Evolutionary conservation across 2,329 filamentous ascomycete species (phyloP).

Genomic region (Aspergillus hortae): DNA sequence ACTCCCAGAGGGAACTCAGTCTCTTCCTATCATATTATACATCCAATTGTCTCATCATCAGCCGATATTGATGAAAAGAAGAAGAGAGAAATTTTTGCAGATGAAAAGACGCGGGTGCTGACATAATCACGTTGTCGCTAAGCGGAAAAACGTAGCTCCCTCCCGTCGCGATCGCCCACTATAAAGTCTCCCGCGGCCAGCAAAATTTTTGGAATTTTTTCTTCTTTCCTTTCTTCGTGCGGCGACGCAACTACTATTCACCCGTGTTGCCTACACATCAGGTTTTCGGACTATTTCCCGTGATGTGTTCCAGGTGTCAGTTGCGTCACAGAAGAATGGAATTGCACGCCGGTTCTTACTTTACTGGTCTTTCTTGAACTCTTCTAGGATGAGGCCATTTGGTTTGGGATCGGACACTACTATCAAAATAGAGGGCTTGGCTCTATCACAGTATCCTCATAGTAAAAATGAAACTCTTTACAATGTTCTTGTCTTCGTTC

Average conservation of each 20-base stretch:
- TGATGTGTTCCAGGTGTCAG: constrained; percentile 66
- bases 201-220: constrained; percentile 34
- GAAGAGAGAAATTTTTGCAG: constrained; percentile 4
- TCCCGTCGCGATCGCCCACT: constrained; percentile 13
- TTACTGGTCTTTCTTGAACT: constrained; percentile 46
- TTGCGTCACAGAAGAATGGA: constrained; percentile 73
- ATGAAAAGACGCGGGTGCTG: neutral
- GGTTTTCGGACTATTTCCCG: constrained; percentile 27
- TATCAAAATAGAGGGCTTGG: neutral
- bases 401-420: constrained; percentile 57
- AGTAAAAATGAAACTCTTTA: too few species aligned
- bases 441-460: too few species aligned
- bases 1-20: constrained; percentile 38
- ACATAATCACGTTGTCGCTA: constrained; percentile 3
- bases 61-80: constrained; percentile 24
- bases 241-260: constrained; percentile 69
- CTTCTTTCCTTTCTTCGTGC: constrained; percentile 67
- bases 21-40: constrained; percentile 47
- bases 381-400: constrained; percentile 44
- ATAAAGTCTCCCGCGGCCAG: constrained; percentile 21
- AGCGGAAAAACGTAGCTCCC: constrained; percentile 11
- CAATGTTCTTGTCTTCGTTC: too few species aligned
- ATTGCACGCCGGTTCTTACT: constrained; percentile 68
- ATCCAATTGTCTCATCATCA: constrained; percentile 44
- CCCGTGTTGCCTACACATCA: constrained; percentile 76